Evolutionary conservation across 2,329 filamentous ascomycete species (phyloP).

Genomic region (Diaporthe sp.): DNA sequence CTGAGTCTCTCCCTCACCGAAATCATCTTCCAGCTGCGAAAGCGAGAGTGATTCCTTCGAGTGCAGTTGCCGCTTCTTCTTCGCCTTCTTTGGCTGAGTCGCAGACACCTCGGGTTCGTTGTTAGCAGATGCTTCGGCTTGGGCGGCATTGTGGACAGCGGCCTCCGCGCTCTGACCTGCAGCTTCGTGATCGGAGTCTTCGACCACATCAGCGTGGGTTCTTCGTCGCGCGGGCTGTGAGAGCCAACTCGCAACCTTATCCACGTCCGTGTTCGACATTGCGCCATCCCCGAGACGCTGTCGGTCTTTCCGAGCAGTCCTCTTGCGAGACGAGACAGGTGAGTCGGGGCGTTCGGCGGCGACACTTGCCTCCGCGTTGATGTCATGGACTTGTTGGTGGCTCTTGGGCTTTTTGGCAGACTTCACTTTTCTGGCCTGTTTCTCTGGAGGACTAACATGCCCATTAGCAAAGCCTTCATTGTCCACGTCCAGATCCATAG

Average conservation of each 20-base stretch:
- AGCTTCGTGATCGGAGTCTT: background rate
- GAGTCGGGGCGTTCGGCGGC: background rate
- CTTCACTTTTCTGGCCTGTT: background rate
- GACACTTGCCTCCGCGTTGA: background rate
- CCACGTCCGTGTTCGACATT: background rate
- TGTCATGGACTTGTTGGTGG: background rate
- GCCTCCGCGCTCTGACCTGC: background rate
- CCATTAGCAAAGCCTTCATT: background rate
- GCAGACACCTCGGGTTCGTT: constrained; percentile 3
- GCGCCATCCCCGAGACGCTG: background rate
- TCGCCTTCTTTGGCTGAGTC: constrained; percentile 1
- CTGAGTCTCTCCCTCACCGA: constrained; percentile 22
- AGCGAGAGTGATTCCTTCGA: constrained; percentile 30
- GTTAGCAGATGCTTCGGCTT: background rate
- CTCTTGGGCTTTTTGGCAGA: background rate
- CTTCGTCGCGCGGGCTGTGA: background rate
- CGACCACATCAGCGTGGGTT: background rate
- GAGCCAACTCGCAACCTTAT: background rate
- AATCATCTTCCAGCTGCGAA: constrained; percentile 37
- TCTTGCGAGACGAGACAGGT: background rate
- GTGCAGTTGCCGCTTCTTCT: constrained; percentile 35
- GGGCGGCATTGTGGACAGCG: too few species aligned
- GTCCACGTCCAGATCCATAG: constrained; percentile 2
- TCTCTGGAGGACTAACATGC: background rate
- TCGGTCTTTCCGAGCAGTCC: background rate